Percentiles rank a stretch among this genome's conserved stretches.
phyloP scores from a whole-genome alignment of 1,284 basidiomycete genomes.

The Ganoderma meredithae region DNA sequence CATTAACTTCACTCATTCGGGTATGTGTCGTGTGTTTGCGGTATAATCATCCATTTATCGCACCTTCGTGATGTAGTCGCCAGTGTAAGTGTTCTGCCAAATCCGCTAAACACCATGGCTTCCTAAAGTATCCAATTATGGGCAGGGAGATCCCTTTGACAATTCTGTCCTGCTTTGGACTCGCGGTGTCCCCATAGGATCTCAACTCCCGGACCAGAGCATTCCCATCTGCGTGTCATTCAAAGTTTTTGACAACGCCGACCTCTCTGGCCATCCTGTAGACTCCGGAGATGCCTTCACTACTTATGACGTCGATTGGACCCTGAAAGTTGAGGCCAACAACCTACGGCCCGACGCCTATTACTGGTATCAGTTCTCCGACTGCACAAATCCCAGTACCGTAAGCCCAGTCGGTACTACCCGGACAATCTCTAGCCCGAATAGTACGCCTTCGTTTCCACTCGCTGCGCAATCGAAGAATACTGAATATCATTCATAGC shows the following conservation, averaged over 20 bases:
- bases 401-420: slow-evolving; percentile 58
- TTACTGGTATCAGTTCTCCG: slow-evolving; percentile 69
- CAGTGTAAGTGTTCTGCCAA: slow-evolving; percentile 32
- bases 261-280: slow-evolving; percentile 48
- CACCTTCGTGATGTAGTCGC: slow-evolving; percentile 43
- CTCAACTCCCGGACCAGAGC: slow-evolving; percentile 53
- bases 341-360: slow-evolving; percentile 59
- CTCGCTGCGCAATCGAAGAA: background rate
- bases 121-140: slow-evolving; percentile 19
- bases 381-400: slow-evolving; percentile 58
- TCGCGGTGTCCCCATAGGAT: slow-evolving; percentile 52
- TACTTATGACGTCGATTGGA: slow-evolving; percentile 70
- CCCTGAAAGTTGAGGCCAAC: slow-evolving; percentile 69
- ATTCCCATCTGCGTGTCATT: slow-evolving; percentile 67
- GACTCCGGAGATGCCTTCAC: slow-evolving; percentile 63
- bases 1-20: slow-evolving; percentile 62
- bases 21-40: slow-evolving; percentile 40
- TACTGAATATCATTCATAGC: slow-evolving; percentile 41
- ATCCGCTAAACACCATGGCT: background rate
- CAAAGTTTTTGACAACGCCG: slow-evolving; percentile 50
- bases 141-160: slow-evolving; percentile 65
- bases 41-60: background rate
- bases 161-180: slow-evolving; percentile 72
- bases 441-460: slow-evolving; percentile 46
- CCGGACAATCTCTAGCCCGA: slow-evolving; percentile 53